phyloP scores from a whole-genome alignment of 192 early-diverging fungal genomes.

The Coemansia sp. region DNA sequence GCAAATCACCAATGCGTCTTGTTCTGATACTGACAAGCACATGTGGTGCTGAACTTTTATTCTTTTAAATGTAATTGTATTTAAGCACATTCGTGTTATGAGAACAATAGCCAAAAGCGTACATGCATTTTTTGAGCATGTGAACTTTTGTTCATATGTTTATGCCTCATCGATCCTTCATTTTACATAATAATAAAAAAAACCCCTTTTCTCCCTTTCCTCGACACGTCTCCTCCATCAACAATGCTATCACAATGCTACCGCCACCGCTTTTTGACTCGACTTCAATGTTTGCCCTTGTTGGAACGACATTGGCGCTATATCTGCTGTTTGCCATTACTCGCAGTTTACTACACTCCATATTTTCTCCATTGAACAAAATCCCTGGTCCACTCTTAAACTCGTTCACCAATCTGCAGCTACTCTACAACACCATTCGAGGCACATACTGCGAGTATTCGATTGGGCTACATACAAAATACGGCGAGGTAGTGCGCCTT shows the following conservation, averaged over 20 bases:
- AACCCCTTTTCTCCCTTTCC: neutral
- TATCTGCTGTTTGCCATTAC: neutral
- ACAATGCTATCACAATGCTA: neutral
- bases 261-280: neutral
- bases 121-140: neutral
- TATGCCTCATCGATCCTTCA: neutral
- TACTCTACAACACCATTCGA: slow-evolving; percentile 15
- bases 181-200: neutral
- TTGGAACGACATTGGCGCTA: neutral
- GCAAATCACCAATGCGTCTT: neutral
- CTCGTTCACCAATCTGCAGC: slow-evolving; percentile 31
- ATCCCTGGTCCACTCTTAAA: slow-evolving; percentile 36
- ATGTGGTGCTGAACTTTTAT: neutral
- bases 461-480: slow-evolving; percentile 21
- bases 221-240: neutral
- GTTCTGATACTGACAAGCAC: neutral
- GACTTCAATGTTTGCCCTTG: neutral
- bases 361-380: slow-evolving; percentile 18
- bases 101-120: no score
- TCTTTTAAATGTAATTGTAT: neutral
- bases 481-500: slow-evolving; percentile 48
- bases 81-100: neutral
- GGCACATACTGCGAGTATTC: slow-evolving; percentile 38
- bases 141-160: neutral
- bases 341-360: neutral